phyloP scores from a whole-genome alignment of 768 basidiomycete genomes.

The Trametopsis cervina region DNA sequence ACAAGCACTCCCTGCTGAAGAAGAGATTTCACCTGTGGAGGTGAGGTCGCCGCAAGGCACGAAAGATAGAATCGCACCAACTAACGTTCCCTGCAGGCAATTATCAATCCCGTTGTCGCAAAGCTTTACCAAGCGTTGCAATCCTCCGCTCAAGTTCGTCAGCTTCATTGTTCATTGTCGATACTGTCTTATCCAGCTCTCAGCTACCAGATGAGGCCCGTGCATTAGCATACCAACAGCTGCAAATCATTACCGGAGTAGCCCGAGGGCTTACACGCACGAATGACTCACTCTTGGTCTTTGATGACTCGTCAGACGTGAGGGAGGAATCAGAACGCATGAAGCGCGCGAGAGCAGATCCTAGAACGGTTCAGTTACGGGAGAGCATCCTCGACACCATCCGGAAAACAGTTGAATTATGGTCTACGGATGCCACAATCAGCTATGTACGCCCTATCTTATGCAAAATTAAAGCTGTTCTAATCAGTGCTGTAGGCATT shows the following conservation, averaged over 20 bases:
- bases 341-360: slow-evolving; percentile 56
- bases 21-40: slow-evolving; percentile 73
- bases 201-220: slow-evolving; percentile 75
- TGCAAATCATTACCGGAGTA: slow-evolving; percentile 78
- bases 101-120: slow-evolving; percentile 68
- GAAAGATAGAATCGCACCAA: too few relatives aligned
- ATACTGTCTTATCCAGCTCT: background rate
- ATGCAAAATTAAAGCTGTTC: background rate
- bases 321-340: slow-evolving; percentile 47
- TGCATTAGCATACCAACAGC: slow-evolving; percentile 54
- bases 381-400: slow-evolving; percentile 59
- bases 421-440: slow-evolving; percentile 74
- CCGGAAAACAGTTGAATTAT: slow-evolving; percentile 56
- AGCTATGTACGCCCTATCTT: slow-evolving; percentile 50
- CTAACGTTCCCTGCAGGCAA: slow-evolving; percentile 38
- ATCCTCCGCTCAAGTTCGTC: slow-evolving; percentile 41
- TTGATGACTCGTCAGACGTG: slow-evolving; percentile 49
- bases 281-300: slow-evolving; percentile 56
- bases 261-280: slow-evolving; percentile 82
- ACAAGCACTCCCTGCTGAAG: slow-evolving; percentile 75
- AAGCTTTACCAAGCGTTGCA: slow-evolving; percentile 59
- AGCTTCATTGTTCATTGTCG: background rate
- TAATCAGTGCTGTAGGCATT: slow-evolving; percentile 42
- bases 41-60: too few relatives aligned
- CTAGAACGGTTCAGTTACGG: slow-evolving; percentile 54